Base-by-base conservation (phyloP, 768 basidiomycete species). In the Clathrus columnatus region DNA sequence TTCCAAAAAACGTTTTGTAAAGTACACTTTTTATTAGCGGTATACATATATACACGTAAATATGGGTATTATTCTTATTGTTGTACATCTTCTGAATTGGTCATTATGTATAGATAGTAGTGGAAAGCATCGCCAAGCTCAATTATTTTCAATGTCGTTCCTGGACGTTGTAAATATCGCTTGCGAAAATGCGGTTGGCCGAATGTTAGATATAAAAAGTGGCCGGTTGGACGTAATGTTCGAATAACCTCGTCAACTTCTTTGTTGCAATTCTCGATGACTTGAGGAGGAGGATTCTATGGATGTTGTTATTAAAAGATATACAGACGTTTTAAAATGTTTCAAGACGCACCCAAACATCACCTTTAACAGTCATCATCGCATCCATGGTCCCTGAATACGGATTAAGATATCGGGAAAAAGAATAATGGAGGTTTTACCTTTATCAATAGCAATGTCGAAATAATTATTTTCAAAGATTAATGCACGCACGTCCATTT, bases 181-280 rank as follows among this genome's bases (percentile, higher is more conserved):
- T 75, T 74, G 41, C 91, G 83, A 65, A 93, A 92, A 65, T 93
- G 91, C 0, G 91, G 91, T 65, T 92, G 91, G 4, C 90, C 91
- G 61, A 92, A 91, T 4, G 90, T 92, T 56, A 92, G 69, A 66
- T 91, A 91, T 46, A 92, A 67, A 67, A 91, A 88, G 2, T 72
- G 59, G 0, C 86, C 85, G 1, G 58, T 69, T n/a, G 69, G 64
- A n/a, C 76, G 76, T 18, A 91, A 76, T 7, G 88, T 80, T 85
- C 91, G 77, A 21, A 90, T 64, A 0, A 83, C 81, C 62, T 92
- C 88, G 57, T 82, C 77, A 1, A 92, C 83, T 64, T 93, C 91
- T 60, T 76, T 78, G 16, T 75, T 84, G 60, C 87, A 91, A 62
- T 87, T 80, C 27, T 76, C 74, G 48, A 91, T 68, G 14, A 86